Percentiles rank a stretch among this genome's conserved stretches.
Conservation (phyloP, 495 filamentous ascomycete genomes). For the Podospora didyma region DNA sequence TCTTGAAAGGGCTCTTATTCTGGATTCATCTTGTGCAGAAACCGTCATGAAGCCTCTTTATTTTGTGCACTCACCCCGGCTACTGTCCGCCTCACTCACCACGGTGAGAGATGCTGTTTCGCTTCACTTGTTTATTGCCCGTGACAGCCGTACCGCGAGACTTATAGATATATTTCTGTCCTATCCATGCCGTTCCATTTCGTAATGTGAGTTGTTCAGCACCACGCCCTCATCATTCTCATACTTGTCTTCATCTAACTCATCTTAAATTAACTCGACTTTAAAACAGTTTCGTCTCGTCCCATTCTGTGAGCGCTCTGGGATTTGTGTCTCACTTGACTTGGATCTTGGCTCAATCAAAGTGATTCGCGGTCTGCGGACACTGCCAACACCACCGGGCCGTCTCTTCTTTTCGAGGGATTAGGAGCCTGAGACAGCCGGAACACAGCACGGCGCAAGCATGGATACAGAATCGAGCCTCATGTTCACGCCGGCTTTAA, state of each 20-base stretch:
- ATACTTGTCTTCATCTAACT: too few species aligned
- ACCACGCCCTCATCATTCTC: background rate
- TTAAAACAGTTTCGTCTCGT: too few species aligned
- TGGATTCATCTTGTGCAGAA: background rate
- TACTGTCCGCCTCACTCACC: background rate
- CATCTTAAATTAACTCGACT: too few species aligned
- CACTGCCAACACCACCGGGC: too few species aligned
- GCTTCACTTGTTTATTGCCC: constrained; percentile 1
- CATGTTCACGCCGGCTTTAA: background rate
- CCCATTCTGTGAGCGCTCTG: too few species aligned
- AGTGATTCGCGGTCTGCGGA: too few species aligned
- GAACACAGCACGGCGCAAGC: constrained; percentile 5
- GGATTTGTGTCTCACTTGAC: too few species aligned
- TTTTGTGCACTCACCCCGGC: background rate
- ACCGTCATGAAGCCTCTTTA: background rate
- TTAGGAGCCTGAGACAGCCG: background rate
- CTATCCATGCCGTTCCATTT: background rate
- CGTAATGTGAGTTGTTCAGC: background rate
- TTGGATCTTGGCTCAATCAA: too few species aligned
- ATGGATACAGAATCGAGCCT: background rate
- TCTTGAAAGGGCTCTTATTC: background rate
- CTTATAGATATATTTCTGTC: background rate
- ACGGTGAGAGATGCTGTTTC: constrained; percentile 2
- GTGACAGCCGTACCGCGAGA: background rate
- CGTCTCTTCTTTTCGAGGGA: too few species aligned